These are phyloP conservation scores for Colletotrichum sp. DNA, from an alignment of 2,329 filamentous ascomycete genomes.

Conservation along the genomic window DNA sequence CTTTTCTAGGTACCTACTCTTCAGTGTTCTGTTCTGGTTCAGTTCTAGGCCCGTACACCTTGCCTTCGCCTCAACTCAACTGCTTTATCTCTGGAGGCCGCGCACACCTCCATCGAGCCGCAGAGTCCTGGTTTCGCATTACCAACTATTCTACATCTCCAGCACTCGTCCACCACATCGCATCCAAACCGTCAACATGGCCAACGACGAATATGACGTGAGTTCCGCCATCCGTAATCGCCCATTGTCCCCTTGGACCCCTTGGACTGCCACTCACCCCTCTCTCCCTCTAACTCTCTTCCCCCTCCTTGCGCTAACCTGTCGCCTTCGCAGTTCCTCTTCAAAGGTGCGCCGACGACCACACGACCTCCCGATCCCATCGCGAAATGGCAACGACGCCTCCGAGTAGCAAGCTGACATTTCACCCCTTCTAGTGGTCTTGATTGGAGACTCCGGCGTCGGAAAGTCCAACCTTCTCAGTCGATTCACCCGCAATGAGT, in stretches of 20 bases:
- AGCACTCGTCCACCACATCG: conserved; percentile 24
- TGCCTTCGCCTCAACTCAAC: conserved; percentile 19
- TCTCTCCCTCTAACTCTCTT: conserved; percentile 27
- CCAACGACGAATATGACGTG: conserved; percentile 99
- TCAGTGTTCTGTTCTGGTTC: conserved; percentile 17
- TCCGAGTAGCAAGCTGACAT: conserved; percentile 30
- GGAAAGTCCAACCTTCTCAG: conserved; percentile 99
- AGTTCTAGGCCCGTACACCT: conserved; percentile 21
- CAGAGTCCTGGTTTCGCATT: conserved; percentile 22
- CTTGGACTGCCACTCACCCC: background rate
- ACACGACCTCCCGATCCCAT: conserved; percentile 27
- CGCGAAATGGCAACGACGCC: background rate
- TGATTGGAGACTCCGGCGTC: conserved; percentile 99
- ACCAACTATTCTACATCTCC: conserved; percentile 27
- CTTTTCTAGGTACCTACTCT: background rate
- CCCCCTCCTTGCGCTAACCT: conserved; percentile 25
- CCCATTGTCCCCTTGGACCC: background rate
- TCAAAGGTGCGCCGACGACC: conserved; percentile 77
- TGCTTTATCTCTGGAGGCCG: conserved; percentile 22
- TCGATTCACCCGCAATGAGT: conserved; percentile 99
- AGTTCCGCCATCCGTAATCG: conserved; percentile 41
- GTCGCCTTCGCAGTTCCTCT: conserved; percentile 77
- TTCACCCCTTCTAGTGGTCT: conserved; percentile 70
- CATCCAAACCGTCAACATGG: conserved; percentile 69
- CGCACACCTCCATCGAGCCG: conserved; percentile 19